Base-by-base conservation (phyloP, 2,329 filamentous ascomycete genomes). In the Metarhizium rileyi region DNA sequence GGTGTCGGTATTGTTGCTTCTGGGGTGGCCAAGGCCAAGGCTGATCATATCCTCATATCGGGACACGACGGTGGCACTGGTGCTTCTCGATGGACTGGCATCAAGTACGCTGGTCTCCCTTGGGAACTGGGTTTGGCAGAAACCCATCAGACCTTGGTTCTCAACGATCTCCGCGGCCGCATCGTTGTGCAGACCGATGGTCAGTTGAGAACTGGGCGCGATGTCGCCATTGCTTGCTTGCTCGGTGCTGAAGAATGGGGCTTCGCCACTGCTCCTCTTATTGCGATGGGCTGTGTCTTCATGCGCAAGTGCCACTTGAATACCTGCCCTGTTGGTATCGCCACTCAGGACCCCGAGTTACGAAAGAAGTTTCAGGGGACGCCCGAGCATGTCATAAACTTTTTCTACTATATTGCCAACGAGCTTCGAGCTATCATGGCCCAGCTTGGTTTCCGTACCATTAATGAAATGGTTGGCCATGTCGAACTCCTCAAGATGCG, bases 241-340 rank as follows among this genome's bases (percentile, higher is more conserved):
- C 84, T 97, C 49, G 91, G 91, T 72, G 91, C 91, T n/a, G 91
- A 97, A 69, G 91, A 97, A 72, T 97, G 88, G 82, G 91, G 91
- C 18, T 97, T 97, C 62, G 91, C 91, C 38, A 97, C 91, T 0
- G 87, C 91, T 52, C 91, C 91, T 61, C 72, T 97, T 48, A 96
- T 96, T 60, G 91, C 91, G 49, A 93, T 97, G 87, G 91, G 91
- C 16, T 97, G 90, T 63, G 88, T 97, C 53, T 87, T 95, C 74
- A 95, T 96, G 90, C 64, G 90, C 0, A 90, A 90, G 63, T 88
- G 84, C 55, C 78, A 80, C 58, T 56, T 67, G 48, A 94, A 93
- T 63, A 90, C 86, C 3, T 80, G 90, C 71, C 90, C 90, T 9
- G 90, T 96, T 10, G 91, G 91, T 67, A 95, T 97, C 53, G 91